A percentile compares a stretch with the other conserved stretches of the same genome.
phyloP scores from a whole-genome alignment of 352 stramenopile species.

The Phytophthora sojae region DNA sequence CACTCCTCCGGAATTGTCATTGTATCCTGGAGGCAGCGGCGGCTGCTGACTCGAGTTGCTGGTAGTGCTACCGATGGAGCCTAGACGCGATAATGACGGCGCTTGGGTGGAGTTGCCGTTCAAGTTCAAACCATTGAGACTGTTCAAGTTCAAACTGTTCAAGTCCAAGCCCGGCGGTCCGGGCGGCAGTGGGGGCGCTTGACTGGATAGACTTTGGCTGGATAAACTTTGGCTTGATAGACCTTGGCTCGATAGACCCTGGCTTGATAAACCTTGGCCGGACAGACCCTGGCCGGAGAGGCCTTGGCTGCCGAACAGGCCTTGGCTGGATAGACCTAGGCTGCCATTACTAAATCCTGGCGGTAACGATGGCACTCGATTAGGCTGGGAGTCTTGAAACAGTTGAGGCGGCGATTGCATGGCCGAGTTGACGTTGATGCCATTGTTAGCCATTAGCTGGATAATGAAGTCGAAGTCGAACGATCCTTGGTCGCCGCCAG shows the following conservation, averaged over 20 bases:
- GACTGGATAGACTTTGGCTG: slow-evolving; percentile 14
- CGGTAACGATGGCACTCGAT: slow-evolving; percentile 19
- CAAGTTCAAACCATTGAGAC: slow-evolving; percentile 22
- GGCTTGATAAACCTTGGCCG: background rate
- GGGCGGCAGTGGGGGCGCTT: slow-evolving; percentile 21
- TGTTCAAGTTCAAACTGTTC: slow-evolving; percentile 31
- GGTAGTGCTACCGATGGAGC: slow-evolving; percentile 38
- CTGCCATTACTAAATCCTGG: slow-evolving; percentile 30
- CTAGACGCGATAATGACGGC: slow-evolving; percentile 38
- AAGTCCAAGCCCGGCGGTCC: slow-evolving; percentile 8
- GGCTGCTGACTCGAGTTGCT: slow-evolving; percentile 34
- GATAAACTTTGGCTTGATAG: slow-evolving; percentile 11
- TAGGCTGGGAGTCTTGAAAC: slow-evolving; percentile 30
- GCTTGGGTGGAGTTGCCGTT: slow-evolving; percentile 22
- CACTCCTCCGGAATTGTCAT: slow-evolving; percentile 27
- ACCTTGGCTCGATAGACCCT: slow-evolving; percentile 15
- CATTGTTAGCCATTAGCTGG: slow-evolving; percentile 41
- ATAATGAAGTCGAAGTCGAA: slow-evolving; percentile 36
- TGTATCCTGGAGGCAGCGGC: slow-evolving; percentile 34
- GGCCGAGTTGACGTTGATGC: slow-evolving; percentile 26
- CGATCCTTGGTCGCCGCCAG: slow-evolving; percentile 23
- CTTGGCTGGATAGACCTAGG: slow-evolving; percentile 3
- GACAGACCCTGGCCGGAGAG: slow-evolving; percentile 24
- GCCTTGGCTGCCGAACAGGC: background rate
- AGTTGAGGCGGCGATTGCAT: slow-evolving; percentile 11